Percentiles rank a stretch among this genome's conserved stretches.
These are phyloP conservation scores for Curvularia sp. DNA, from an alignment of 2,329 filamentous ascomycete species.

Conservation along the genomic window DNA sequence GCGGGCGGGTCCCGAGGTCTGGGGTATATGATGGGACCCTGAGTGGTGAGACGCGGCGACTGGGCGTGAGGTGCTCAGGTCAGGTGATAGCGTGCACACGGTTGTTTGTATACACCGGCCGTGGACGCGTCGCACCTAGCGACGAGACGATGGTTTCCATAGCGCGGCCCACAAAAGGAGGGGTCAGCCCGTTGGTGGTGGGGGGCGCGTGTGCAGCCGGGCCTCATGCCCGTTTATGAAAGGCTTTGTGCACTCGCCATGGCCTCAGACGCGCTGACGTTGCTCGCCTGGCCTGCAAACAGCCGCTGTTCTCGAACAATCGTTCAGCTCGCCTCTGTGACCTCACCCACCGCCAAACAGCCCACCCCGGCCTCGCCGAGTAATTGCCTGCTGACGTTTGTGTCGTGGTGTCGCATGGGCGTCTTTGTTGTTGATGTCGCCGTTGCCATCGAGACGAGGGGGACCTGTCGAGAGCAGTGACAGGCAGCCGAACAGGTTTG, in stretches of 20 bases:
- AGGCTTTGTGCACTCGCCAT: slow-evolving; percentile 45
- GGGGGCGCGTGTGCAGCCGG: slow-evolving; percentile 43
- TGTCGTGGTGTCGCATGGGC: no score
- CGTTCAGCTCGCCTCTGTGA: slow-evolving; percentile 38
- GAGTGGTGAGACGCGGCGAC: slow-evolving; percentile 11
- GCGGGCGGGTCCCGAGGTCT: slow-evolving; percentile 35
- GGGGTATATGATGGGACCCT: slow-evolving; percentile 22
- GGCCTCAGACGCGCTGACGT: not conserved
- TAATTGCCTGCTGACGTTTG: slow-evolving; percentile 22
- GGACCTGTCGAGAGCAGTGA: slow-evolving; percentile 13
- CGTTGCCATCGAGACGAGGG: slow-evolving; percentile 12
- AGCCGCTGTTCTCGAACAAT: slow-evolving; percentile 42
- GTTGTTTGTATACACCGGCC: slow-evolving; percentile 45
- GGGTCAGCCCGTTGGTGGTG: slow-evolving; percentile 46
- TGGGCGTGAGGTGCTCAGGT: slow-evolving; percentile 22
- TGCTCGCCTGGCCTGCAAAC: slow-evolving; percentile 25
- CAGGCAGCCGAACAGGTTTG: slow-evolving; percentile 20
- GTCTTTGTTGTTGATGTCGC: slow-evolving; percentile 14
- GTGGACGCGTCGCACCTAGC: slow-evolving; percentile 45
- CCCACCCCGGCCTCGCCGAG: slow-evolving; percentile 39
- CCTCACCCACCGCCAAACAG: slow-evolving; percentile 30
- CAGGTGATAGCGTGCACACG: slow-evolving; percentile 44
- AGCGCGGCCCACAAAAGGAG: slow-evolving; percentile 41
- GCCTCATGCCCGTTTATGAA: slow-evolving; percentile 31
- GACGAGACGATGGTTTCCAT: slow-evolving; percentile 36